Evolutionary conservation across 2,329 filamentous ascomycete species (phyloP).

Genomic region (Exophiala viscosa): DNA sequence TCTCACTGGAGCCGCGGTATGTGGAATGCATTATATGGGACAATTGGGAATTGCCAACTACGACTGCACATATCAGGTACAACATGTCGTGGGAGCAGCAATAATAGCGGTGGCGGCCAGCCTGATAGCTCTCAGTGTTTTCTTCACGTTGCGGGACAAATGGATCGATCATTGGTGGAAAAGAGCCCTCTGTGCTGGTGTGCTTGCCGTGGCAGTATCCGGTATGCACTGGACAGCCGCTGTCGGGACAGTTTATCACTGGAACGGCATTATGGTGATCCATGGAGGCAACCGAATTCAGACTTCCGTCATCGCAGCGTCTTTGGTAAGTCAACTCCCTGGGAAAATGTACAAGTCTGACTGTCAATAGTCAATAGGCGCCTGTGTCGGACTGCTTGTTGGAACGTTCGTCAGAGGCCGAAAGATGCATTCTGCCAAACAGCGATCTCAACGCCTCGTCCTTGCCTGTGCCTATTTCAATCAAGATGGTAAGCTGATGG

Average conservation of each 20-base stretch:
- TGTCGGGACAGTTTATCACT: constrained; percentile 64
- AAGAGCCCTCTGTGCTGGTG: constrained; percentile 59
- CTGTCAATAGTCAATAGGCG: constrained; percentile 54
- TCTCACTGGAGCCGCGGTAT: constrained; percentile 70
- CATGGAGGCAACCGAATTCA: constrained; percentile 46
- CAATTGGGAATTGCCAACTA: constrained; percentile 81
- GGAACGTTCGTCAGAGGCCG: constrained; percentile 55
- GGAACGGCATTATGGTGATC: constrained; percentile 45
- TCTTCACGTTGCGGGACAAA: constrained; percentile 70
- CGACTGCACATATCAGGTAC: constrained; percentile 56
- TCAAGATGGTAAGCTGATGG: constrained; percentile 43
- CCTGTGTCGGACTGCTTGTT: constrained; percentile 57
- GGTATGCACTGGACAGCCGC: constrained; percentile 86
- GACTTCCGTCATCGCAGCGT: constrained; percentile 70
- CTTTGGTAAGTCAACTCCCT: constrained; percentile 52
- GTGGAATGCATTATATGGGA: constrained; percentile 85
- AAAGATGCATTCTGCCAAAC: constrained; percentile 52
- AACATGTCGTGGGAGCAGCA: constrained; percentile 64
- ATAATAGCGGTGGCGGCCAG: constrained; percentile 71
- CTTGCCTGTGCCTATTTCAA: constrained; percentile 45
- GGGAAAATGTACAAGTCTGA: neutral
- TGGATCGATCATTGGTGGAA: constrained; percentile 82
- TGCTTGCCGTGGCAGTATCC: constrained; percentile 71
- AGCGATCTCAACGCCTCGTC: constrained; percentile 59
- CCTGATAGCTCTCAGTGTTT: constrained; percentile 65